Conservation (phyloP, 2,329 filamentous ascomycete genomes). For the Lecanicillium sp. region DNA sequence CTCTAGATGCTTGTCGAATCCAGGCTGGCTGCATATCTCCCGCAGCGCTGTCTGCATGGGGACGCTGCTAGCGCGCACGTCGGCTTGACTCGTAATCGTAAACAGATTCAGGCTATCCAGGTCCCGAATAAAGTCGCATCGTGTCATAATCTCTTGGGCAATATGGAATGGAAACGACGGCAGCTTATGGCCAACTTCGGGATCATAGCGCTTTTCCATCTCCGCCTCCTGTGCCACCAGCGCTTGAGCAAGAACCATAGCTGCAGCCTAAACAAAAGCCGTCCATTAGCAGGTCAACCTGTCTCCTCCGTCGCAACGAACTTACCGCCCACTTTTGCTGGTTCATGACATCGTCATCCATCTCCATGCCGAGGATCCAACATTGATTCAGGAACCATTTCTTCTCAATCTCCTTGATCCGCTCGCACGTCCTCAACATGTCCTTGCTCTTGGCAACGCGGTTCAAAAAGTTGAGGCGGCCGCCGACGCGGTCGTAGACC, state of each 20-base stretch:
- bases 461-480: slow-evolving; percentile 79
- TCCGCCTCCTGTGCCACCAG: slow-evolving; percentile 75
- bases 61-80: slow-evolving; percentile 86
- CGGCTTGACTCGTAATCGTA: slow-evolving; percentile 79
- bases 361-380: slow-evolving; percentile 63
- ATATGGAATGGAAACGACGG: slow-evolving; percentile 75
- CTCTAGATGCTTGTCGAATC: slow-evolving; percentile 77
- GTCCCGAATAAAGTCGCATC: slow-evolving; percentile 85
- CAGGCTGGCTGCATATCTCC: slow-evolving; percentile 67
- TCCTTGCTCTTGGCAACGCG: slow-evolving; percentile 79
- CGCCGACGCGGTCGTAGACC: slow-evolving; percentile 82
- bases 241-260: slow-evolving; percentile 87
- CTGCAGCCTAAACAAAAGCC: slow-evolving; percentile 55
- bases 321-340: slow-evolving; percentile 90
- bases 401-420: slow-evolving; percentile 61
- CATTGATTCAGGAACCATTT: slow-evolving; percentile 73
- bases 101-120: slow-evolving; percentile 95
- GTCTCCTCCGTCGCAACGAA: slow-evolving; percentile 14
- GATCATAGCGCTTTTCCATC: slow-evolving; percentile 59
- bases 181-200: slow-evolving; percentile 62
- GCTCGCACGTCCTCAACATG: slow-evolving; percentile 74
- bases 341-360: slow-evolving; percentile 98
- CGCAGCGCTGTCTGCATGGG: slow-evolving; percentile 93
- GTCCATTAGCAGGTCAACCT: too few species aligned
- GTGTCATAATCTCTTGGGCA: slow-evolving; percentile 88